Conservation (phyloP, 257 asterid species). For the Lycium barbarum region DNA sequence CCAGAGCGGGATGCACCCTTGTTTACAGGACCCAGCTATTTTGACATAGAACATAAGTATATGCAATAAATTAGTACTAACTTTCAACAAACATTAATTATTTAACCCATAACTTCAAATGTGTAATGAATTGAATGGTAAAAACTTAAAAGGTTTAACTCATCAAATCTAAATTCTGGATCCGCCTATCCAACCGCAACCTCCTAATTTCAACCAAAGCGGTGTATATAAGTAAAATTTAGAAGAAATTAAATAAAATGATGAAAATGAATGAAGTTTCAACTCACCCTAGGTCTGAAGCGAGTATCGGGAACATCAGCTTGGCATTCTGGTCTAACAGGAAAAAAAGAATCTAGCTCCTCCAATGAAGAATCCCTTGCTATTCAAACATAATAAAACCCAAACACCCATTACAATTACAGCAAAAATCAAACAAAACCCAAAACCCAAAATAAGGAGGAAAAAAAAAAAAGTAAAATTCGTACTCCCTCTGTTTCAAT, state of each 20-base stretch:
- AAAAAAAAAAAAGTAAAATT: neutral
- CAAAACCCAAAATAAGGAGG: neutral
- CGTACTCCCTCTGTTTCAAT: neutral
- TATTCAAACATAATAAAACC: constrained; percentile 25
- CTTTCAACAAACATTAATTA: neutral
- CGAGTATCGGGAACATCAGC: constrained; percentile 83
- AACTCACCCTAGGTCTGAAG: constrained; percentile 79
- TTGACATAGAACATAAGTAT: neutral
- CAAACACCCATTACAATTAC: constrained; percentile 13
- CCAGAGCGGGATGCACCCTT: neutral
- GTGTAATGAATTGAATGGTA: neutral
- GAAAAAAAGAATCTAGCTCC: constrained; percentile 84
- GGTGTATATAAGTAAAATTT: neutral
- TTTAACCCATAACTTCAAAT: neutral
- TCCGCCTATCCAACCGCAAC: neutral
- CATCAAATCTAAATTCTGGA: neutral
- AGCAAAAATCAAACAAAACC: neutral
- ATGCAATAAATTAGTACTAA: neutral
- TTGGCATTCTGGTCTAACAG: constrained; percentile 77
- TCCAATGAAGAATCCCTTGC: constrained; percentile 47
- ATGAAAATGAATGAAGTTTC: constrained; percentile 19
- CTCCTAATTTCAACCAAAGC: neutral
- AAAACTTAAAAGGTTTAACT: neutral
- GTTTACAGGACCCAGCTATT: neutral
- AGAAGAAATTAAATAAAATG: neutral